Evolutionary conservation across 1,284 basidiomycete species (phyloP), one percentile per base, ranked within the genome.

Genomic region (Microbotryomycetes sp.): DNA sequence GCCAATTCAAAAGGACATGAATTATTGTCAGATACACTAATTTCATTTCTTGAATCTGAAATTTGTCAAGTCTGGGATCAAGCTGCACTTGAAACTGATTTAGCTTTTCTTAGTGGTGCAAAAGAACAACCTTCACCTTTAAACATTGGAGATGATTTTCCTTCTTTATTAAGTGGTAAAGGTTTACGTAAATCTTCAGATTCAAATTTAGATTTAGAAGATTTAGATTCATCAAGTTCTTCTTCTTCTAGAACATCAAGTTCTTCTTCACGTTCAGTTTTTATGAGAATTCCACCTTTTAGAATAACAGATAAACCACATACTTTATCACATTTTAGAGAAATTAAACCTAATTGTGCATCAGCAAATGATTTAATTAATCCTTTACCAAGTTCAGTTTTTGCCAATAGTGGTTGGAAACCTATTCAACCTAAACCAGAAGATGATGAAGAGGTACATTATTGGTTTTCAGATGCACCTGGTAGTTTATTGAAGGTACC

Each of bases 301-400:
- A 82, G 87, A 16, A 85, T 96, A 72, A 82, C 82, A 64, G 86
- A 88, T 49, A 83, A 84, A 9, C 88, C 89, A 0, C 79, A 78
- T 46, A 80, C 82, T 67, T 67, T 80, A 71, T 56, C 80, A 2
- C 75, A 80, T n/a, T 92, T 87, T 75, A 83, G 88, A 71, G 92
- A 96, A 76, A 83, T 92, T 56, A 81, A 83, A 56, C 92, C 93
- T 15, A 91, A 82, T 78, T 97, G 93, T 76, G 90, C 89, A 0
- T 86, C 85, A 22, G 92, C 92, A 25, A 93, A 94, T 75, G 92
- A 97, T 75, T 80, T 97, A 49, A 88, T 96, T 74, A 94, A 94
- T 78, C 93, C 92, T 2, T 80, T 97, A 1, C 92, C 92, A 14
- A 84, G 86, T 0, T 88, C 86, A 26, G 78, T 93, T 65, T 96